Evolutionary conservation across 2,329 filamentous ascomycete genomes (phyloP).

Genomic region (Colletotrichum orbiculare): DNA sequence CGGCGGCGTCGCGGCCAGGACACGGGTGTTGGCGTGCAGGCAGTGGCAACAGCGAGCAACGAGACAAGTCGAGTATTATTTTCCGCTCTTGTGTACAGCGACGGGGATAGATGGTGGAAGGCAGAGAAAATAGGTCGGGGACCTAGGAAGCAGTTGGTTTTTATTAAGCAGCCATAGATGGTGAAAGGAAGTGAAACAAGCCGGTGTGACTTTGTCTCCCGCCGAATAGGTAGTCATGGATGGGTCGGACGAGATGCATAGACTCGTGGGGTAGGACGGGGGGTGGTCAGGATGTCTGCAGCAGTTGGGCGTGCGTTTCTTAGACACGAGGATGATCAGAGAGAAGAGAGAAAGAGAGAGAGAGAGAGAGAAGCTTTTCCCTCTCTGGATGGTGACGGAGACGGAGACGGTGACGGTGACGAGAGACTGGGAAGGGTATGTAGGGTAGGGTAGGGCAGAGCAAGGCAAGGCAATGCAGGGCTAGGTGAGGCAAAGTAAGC

Average conservation of each 20-base stretch:
- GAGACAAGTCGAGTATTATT: slow-evolving; percentile 19
- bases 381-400: neutral
- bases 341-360: slow-evolving; percentile 6
- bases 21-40: slow-evolving; percentile 7
- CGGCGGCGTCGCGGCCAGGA: slow-evolving; percentile 12
- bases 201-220: slow-evolving; percentile 45
- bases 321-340: slow-evolving; percentile 12
- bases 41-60: slow-evolving; percentile 16
- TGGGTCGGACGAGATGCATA: slow-evolving; percentile 37
- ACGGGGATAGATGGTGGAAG: slow-evolving; percentile 18
- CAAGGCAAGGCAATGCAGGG: no score
- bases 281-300: slow-evolving; percentile 31
- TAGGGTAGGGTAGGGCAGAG: neutral
- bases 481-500: no score
- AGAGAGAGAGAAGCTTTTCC: slow-evolving; percentile 19
- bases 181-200: slow-evolving; percentile 48
- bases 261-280: slow-evolving; percentile 36
- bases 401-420: no score
- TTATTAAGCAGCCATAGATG: slow-evolving; percentile 33
- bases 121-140: slow-evolving; percentile 12
- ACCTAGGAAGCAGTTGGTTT: slow-evolving; percentile 27
- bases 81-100: slow-evolving; percentile 27
- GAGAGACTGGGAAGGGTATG: neutral
- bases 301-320: slow-evolving; percentile 27
- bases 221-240: slow-evolving; percentile 37